Evolutionary conservation across 192 early-diverging fungal species (phyloP), one percentile per base, ranked within the genome.

Genomic region (Polychytrium aggregatum): DNA sequence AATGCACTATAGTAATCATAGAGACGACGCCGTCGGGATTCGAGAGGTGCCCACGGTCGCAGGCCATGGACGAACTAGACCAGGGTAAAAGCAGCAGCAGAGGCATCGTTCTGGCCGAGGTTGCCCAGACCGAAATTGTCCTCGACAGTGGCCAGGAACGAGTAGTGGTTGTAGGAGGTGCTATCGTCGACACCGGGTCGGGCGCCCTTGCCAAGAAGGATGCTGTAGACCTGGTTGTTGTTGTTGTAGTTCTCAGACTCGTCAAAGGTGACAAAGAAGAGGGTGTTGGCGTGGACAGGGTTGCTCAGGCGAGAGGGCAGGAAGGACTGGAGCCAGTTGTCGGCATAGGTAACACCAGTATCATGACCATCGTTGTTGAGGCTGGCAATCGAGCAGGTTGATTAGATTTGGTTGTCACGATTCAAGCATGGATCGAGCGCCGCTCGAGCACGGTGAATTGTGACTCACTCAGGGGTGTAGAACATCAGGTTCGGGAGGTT

Each of bases 81-180:
- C 6, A 33, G 11, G 6, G 4, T 33, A 11, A 33, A 11, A 11
- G 31, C 6, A 33, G 11, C 31, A 11, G 31, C 31, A 11, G 31
- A 8, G 6, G 4, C 11, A 11, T 33, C 31, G 31, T 33, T 33
- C 31, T 33, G 4, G 31, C 31, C 31, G 11, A 33, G 31, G 31
- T 64, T 62, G 20, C 58, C 64, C 16, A 81, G 58, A 37, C 64
- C 71, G 72, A 75, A 81, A 60, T 74, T 76, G 25, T 55, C 27
- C 67, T 76, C 73, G 31, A 74, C 52, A 24, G 79, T 71, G 18
- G 68, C 62, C 3, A 78, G 46, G 13, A 59, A 29, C 1, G 73
- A 76, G 58, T 67, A 79, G 44, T 79, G 79, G 20, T 64, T 74
- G 48, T 81, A 81, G 37, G 44, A 55, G 11, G 73, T 79, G 24